phyloP scores from a whole-genome alignment of 352 stramenopile species.

The Phytophthora ramorum region DNA sequence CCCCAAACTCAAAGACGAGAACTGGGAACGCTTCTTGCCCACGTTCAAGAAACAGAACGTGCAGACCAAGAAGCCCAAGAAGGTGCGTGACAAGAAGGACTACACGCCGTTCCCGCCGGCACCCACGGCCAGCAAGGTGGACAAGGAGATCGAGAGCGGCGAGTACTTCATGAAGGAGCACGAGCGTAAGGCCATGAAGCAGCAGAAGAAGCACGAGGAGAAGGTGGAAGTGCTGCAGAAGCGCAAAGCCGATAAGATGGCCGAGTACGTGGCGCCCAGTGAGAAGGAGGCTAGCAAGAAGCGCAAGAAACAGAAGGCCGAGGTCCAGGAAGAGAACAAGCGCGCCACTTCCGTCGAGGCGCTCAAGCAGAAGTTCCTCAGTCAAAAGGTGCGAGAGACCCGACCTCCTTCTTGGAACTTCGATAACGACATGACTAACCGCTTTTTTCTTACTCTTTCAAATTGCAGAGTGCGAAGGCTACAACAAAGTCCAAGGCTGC shows the following conservation, averaged over 20 bases:
- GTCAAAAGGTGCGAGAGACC: slow-evolving; percentile 56
- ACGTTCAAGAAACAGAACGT: slow-evolving; percentile 99
- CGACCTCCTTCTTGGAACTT: not conserved
- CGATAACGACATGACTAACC: slow-evolving; percentile 1
- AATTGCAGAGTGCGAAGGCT: slow-evolving; percentile 47
- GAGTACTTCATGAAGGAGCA: slow-evolving; percentile 99
- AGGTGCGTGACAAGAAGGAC: slow-evolving; percentile 92
- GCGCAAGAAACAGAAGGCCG: slow-evolving; percentile 73
- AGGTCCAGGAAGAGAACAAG: slow-evolving; percentile 52
- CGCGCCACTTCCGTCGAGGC: slow-evolving; percentile 63
- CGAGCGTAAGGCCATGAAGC: slow-evolving; percentile 93
- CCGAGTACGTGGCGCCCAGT: slow-evolving; percentile 76
- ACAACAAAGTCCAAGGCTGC: slow-evolving; percentile 31
- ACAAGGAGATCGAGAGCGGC: slow-evolving; percentile 98
- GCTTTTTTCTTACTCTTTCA: slow-evolving; percentile 9
- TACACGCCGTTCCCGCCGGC: slow-evolving; percentile 99
- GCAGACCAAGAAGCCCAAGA: slow-evolving; percentile 94
- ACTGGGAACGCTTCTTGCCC: slow-evolving; percentile 99
- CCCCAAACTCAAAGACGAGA: slow-evolving; percentile 95
- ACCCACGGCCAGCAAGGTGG: slow-evolving; percentile 96
- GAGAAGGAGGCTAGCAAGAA: slow-evolving; percentile 85
- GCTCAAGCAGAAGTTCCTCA: slow-evolving; percentile 88
- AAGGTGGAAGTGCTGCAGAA: slow-evolving; percentile 67
- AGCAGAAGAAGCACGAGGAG: slow-evolving; percentile 86
- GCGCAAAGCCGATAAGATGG: slow-evolving; percentile 76